Conservation (phyloP, 768 basidiomycete genomes). For the Lyophyllum atratum region DNA sequence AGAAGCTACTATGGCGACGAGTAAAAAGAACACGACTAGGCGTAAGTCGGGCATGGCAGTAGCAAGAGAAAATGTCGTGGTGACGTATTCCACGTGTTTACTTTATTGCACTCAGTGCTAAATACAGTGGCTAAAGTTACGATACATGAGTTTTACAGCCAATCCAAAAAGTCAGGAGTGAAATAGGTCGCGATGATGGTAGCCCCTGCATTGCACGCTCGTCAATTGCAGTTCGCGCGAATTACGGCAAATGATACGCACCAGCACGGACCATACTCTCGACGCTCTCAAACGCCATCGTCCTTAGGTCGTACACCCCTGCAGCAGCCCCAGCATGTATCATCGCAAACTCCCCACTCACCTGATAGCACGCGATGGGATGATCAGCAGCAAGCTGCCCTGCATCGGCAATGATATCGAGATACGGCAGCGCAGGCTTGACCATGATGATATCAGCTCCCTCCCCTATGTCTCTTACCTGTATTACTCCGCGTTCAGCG, state of each 20-base stretch:
- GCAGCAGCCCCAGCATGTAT: conserved; percentile 90
- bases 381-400: conserved; percentile 79
- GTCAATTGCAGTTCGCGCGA: neutral
- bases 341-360: conserved; percentile 98
- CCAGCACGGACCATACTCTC: conserved; percentile 94
- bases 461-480: conserved; percentile 88
- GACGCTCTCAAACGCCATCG: conserved; percentile 93
- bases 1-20: conserved; percentile 50
- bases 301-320: conserved; percentile 89
- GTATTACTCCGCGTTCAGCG: conserved; percentile 7
- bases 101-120: neutral
- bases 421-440: conserved; percentile 94
- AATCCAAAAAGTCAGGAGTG: conserved; percentile 94
- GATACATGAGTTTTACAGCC: conserved; percentile 42
- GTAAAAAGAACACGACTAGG: conserved; percentile 34
- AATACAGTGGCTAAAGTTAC: neutral
- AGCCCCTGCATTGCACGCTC: conserved; percentile 55
- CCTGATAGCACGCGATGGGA: conserved; percentile 96
- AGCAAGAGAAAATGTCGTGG: neutral
- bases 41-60: conserved; percentile 25
- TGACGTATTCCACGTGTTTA: neutral
- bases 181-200: conserved; percentile 94
- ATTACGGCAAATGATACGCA: conserved; percentile 31
- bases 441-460: conserved; percentile 99
- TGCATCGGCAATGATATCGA: conserved; percentile 93